These are phyloP conservation scores for Colletotrichum scovillei DNA, from an alignment of 2,329 filamentous ascomycete species.

Conservation along the genomic window DNA sequence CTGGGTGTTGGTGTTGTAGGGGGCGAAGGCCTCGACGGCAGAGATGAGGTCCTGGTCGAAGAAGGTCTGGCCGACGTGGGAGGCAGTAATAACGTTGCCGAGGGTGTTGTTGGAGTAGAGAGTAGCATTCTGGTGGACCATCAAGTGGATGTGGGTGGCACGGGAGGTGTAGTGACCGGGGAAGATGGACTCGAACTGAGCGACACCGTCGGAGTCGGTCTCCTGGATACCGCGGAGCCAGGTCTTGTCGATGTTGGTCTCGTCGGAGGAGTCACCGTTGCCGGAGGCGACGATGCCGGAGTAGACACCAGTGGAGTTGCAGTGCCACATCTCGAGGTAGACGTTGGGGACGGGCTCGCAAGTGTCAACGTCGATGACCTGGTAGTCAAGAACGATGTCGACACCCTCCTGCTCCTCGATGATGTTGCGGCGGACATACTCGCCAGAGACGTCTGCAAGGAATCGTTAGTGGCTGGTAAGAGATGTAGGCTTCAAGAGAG, in stretches of 20 bases:
- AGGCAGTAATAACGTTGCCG: constrained; percentile 54
- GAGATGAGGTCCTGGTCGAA: constrained; percentile 66
- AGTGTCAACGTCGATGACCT: constrained; percentile 55
- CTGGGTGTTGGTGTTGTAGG: constrained; percentile 58
- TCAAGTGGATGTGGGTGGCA: constrained; percentile 54
- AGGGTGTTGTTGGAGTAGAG: constrained; percentile 48
- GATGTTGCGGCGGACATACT: constrained; percentile 52
- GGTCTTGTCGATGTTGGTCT: constrained; percentile 47
- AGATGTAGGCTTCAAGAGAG: too few species aligned
- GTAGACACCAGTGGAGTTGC: constrained; percentile 59
- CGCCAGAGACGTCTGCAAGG: constrained; percentile 46
- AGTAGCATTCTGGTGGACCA: constrained; percentile 46
- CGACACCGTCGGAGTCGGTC: constrained; percentile 53
- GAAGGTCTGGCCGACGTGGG: constrained; percentile 73
- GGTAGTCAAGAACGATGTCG: constrained; percentile 53
- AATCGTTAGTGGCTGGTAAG: not conserved
- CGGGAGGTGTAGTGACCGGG: constrained; percentile 56
- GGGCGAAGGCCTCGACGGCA: constrained; percentile 57
- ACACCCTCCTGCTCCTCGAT: constrained; percentile 54
- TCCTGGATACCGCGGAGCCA: constrained; percentile 53
- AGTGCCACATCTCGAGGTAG: constrained; percentile 58
- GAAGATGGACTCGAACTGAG: constrained; percentile 54
- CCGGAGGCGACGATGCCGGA: constrained; percentile 50
- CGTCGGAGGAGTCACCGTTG: constrained; percentile 46
- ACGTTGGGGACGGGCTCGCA: constrained; percentile 52